Conservation (phyloP, 106 monocot species). For the Xerophyta viscosa region DNA sequence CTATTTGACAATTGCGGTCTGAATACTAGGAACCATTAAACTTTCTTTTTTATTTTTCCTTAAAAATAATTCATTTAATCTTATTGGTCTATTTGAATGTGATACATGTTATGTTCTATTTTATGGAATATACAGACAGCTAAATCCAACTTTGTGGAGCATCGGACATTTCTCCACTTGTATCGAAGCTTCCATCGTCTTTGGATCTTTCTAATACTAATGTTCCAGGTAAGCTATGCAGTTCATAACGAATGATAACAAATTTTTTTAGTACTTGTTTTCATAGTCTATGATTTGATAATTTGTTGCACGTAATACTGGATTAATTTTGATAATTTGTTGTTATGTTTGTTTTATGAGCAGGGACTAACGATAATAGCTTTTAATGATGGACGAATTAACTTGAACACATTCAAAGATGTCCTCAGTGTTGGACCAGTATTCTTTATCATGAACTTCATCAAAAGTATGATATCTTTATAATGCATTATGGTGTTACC, state of each 20-base stretch:
- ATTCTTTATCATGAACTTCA: constrained; percentile 76
- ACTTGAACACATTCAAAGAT: constrained; percentile 75
- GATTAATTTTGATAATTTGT: neutral
- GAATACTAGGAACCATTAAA: too few relatives aligned
- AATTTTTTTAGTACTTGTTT: too few relatives aligned
- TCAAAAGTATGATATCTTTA: constrained; percentile 58
- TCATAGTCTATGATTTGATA: too few relatives aligned
- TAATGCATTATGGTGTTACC: neutral
- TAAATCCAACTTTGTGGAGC: constrained; percentile 91
- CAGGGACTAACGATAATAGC: constrained; percentile 80
- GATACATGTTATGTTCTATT: too few relatives aligned
- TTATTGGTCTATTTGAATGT: too few relatives aligned
- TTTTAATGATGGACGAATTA: constrained; percentile 61
- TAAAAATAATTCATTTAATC: too few relatives aligned
- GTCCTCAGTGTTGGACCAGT: constrained; percentile 76
- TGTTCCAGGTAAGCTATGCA: constrained; percentile 70
- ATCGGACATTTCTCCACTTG: constrained; percentile 90
- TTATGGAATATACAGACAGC: neutral
- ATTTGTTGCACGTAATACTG: too few relatives aligned
- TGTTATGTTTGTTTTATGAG: constrained; percentile 1
- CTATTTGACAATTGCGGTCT: too few relatives aligned
- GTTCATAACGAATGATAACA: too few relatives aligned
- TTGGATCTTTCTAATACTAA: constrained; percentile 92
- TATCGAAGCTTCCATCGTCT: constrained; percentile 93
- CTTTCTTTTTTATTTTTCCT: too few relatives aligned